Evolutionary conservation across 2,329 filamentous ascomycete genomes (phyloP), one percentile per base, ranked within the genome.

Genomic region (Cercospora berteroae): DNA sequence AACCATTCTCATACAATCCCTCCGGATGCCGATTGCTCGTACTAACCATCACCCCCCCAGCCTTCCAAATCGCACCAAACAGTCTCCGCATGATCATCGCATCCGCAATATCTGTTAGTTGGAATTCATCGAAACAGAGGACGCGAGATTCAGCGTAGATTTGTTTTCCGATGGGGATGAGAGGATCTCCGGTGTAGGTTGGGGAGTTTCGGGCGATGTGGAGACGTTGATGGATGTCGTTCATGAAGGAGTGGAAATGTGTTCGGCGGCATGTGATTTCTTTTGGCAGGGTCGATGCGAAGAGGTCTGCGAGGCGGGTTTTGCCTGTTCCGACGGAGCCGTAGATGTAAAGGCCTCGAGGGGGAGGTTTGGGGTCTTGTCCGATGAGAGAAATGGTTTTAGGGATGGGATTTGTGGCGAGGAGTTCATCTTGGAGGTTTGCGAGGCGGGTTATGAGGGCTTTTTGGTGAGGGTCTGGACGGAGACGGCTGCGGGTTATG

Each of bases 241-340:
- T 82, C 89, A 94, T 94, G 73, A 94, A 94, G 0, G 89, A 91
- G 75, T 92, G 92, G 77, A 93, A 94, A 75, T 94, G 91, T 86
- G 89, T 92, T 65, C 90, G 82, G 71, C 85, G 83, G 3, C 27
- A 42, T 0, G 64, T 16, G 4, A 71, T 64, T 2, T 58, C n/a
- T 8, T 55, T 31, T 2, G 91, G 90, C 2, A 94, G 79, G 31
- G 89, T 89, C 27, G 91, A 87, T 5, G 90, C 89, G 12, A 94
- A 86, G 0, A 94, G 80, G 73, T 93, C 90, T 13, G 93, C 83
- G 16, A 94, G 83, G 87, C 93, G 91, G 2, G 87, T 90, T 77
- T 94, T 94, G 16, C 91, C 90, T 0, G 89, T 92, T 5, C 91
- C 91, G 1, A 94, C 91, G 72, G 92, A 90, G 10, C 91, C 90